Conservation (phyloP, 495 filamentous ascomycete genomes). For the Mytilinidion resinicola region DNA sequence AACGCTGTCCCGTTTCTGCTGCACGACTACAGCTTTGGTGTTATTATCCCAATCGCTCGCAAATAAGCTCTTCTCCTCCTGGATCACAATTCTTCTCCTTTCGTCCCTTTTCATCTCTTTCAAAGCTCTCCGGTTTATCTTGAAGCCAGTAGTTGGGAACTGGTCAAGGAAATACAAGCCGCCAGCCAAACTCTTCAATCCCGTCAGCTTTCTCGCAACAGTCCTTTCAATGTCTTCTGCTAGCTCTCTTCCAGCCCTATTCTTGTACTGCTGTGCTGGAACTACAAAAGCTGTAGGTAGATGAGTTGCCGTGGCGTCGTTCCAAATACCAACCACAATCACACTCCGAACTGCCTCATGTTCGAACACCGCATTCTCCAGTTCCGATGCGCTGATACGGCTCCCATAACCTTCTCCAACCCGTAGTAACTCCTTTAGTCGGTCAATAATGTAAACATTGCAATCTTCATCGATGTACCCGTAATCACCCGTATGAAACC, state of each 20-base stretch:
- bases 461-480: slow-evolving; percentile 10
- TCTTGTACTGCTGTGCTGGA: slow-evolving; percentile 7
- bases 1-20: too few species aligned
- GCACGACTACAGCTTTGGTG: too few species aligned
- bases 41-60: too few species aligned
- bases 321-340: slow-evolving; percentile 25
- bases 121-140: neutral
- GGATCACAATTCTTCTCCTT: too few species aligned
- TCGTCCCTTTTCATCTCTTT: too few species aligned
- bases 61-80: too few species aligned
- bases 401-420: slow-evolving; percentile 32
- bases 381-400: slow-evolving; percentile 33
- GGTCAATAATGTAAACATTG: slow-evolving; percentile 35
- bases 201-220: neutral
- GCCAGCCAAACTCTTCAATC: neutral
- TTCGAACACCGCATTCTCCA: slow-evolving; percentile 30
- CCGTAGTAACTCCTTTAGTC: slow-evolving; percentile 39
- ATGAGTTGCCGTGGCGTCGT: slow-evolving; percentile 3
- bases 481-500: neutral
- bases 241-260: neutral
- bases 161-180: neutral
- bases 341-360: slow-evolving; percentile 30
- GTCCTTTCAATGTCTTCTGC: neutral
- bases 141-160: neutral
- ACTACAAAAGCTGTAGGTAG: slow-evolving; percentile 18